Evolutionary conservation across 345 rosid species (phyloP), one percentile per base, ranked within the genome.

Genomic region (Sisymbrium irio): DNA sequence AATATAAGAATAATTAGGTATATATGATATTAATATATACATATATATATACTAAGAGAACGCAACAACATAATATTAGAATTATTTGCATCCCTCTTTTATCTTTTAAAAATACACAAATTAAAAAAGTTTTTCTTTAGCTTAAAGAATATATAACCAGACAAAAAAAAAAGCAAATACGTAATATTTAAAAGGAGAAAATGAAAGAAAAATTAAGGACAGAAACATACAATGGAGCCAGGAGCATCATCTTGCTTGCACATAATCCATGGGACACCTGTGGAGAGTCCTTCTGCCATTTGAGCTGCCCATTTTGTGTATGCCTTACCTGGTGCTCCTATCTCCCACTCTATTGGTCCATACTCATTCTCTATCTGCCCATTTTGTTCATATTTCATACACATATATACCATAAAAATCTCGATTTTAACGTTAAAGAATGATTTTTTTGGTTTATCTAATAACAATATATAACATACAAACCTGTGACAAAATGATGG

Each of bases 401-500:
- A 30, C 12, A 73, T 40, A 4, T 30, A 6, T 32, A 60, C 51
- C 8, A 47, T 46, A 8, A 20, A 59, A 27, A 22, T 19, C 4
- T 12, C 22, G 14, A 17, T 7, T 9, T 13, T 4, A 28, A 39
- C 40, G 19, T 28, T 11, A 61, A n/a, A n/a, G n/a, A n/a, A n/a
- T n/a, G n/a, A n/a, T n/a, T n/a, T n/a, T n/a, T n/a, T n/a, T n/a
- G n/a, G n/a, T n/a, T n/a, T n/a, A n/a, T n/a, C 57, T 44, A 55
- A n/a, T 54, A 9, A 65, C 30, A 19, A 28, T 27, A 18, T 40
- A 7, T 39, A 50, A 62, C 53, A 33, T 33, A 64, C 65, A 64
- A 55, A 90, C 97, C 86, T 90, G 97, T 65, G 97, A 88, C n/a
- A 90, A 85, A 61, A 88, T 90, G 65, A 90, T 90, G 13, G 97